Base-by-base conservation (phyloP, 2,329 filamentous ascomycete species). In the Fusarium scirpi region DNA sequence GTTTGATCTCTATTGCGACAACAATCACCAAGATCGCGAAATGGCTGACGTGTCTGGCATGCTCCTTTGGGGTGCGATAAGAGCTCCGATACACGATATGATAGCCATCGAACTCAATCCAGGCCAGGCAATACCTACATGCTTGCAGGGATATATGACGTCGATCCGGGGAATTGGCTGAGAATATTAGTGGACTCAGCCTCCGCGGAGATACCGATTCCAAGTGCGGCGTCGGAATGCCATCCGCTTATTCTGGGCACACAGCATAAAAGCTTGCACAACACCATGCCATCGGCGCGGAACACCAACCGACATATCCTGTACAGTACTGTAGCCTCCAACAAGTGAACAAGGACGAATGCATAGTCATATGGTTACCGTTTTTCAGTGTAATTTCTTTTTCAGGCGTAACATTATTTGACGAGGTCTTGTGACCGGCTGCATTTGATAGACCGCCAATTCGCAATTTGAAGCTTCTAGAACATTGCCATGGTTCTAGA, bases 141-240 rank as follows among this genome's bases (percentile, higher is more conserved):
- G 45, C 29, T 60, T 48, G 10, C 68, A 69, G 52, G 68, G 68
- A 41, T 71, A 30, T 32, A 65, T 71, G 68, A 71, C 68, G 68
- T 69, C 52, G 64, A 65, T 61, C 55, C 25, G 55, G 59, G 62
- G 64, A 49, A 49, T 70, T 70, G 59, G 43, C 45, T 65, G 56
- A 46, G 47, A 30, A 54, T 48, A 61, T 70, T 54, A 70, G 43
- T 52, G 67, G 63, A 24, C 32, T 32, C 27, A 47, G 29, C 18
- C 41, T 72, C 69, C 69, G 69, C 69, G 69, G 69, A 71, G 69
- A 72, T 64, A 57, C 25, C 58, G 32, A 54, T 58, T 64, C 51
- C 55, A 67, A 45, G 40, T 52, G 62, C 41, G 54, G 53, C 53
- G 53, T 69, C 53, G 68, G 69, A 59, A 62, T 49, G 64, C 25